Conservation (phyloP, 2,329 filamentous ascomycete genomes). For the Pestalotiopsis sp. region DNA sequence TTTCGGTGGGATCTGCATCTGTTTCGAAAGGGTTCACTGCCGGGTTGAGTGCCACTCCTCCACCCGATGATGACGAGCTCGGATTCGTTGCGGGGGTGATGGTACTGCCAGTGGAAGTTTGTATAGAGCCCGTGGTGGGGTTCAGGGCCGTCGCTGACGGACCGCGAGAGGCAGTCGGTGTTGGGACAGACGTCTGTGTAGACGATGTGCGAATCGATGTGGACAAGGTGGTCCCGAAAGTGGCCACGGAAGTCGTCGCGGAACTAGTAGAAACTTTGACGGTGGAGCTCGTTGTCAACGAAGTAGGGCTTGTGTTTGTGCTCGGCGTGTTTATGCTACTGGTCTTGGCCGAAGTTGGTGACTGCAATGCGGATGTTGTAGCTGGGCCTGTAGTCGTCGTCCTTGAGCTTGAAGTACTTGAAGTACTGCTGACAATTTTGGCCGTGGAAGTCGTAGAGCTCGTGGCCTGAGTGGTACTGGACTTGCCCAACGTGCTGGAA, state of each 20-base stretch:
- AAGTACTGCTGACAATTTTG: neutral
- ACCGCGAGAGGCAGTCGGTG: neutral
- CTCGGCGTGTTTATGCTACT: neutral
- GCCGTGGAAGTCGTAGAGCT: neutral
- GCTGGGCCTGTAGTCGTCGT: neutral
- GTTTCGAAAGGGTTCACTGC: neutral
- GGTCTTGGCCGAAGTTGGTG: neutral
- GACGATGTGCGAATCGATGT: neutral
- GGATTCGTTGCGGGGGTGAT: neutral
- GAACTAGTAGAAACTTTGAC: neutral
- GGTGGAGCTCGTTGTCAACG: neutral
- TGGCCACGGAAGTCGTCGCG: neutral
- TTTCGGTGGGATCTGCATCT: neutral
- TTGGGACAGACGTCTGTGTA: neutral
- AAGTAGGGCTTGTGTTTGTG: neutral
- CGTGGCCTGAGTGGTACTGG: neutral
- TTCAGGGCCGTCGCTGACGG: neutral
- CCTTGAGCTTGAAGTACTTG: neutral
- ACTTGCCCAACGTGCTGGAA: neutral
- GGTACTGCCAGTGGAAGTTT: neutral
- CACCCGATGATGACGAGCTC: neutral
- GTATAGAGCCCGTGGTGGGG: neutral
- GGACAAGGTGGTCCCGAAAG: neutral
- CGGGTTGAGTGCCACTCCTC: neutral
- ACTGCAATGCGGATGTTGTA: neutral